Percentiles rank a stretch among this genome's conserved stretches.
phyloP scores from a whole-genome alignment of 116 monocot species.

The Iris pallida region DNA sequence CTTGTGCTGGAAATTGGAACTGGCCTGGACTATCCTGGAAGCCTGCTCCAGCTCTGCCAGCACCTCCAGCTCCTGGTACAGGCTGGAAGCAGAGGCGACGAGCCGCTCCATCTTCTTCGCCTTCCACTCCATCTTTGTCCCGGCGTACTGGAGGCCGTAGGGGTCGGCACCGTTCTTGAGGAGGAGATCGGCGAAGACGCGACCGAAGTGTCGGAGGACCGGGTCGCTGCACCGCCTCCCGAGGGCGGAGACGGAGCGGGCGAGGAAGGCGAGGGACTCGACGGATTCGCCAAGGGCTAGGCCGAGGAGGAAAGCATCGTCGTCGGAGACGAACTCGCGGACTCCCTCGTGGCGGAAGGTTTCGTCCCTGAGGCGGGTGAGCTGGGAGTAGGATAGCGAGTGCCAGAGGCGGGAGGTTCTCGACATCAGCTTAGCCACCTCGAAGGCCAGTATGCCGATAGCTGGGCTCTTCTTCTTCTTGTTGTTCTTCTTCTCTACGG shows the following conservation, averaged over 20 bases:
- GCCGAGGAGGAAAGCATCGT: conserved; percentile 37
- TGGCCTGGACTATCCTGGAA: conserved; percentile 15
- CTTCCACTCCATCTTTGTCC: conserved; percentile 52
- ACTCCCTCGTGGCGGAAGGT: conserved; percentile 42
- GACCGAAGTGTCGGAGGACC: conserved; percentile 36
- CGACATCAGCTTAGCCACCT: conserved; percentile 56
- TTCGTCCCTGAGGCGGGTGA: conserved; percentile 34
- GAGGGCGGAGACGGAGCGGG: conserved; percentile 36
- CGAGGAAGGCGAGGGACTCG: conserved; percentile 30
- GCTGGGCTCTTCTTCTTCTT: neutral
- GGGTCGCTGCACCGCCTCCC: conserved; percentile 47
- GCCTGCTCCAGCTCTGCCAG: conserved; percentile 62
- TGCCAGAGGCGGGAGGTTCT: conserved; percentile 50
- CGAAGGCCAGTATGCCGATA: conserved; percentile 60
- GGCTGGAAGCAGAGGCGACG: conserved; percentile 29
- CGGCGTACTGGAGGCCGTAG: conserved; percentile 22
- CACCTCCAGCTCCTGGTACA: conserved; percentile 68
- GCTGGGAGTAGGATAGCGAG: conserved; percentile 36
- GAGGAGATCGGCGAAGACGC: conserved; percentile 29
- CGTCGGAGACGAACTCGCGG: conserved; percentile 58
- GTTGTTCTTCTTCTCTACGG: conserved; percentile 1
- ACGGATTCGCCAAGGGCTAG: conserved; percentile 53
- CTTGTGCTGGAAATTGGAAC: conserved; percentile 26
- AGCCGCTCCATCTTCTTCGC: conserved; percentile 75
- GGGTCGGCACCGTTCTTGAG: conserved; percentile 8